Evolutionary conservation across 306 rosid species (phyloP).

Genomic region (Malus asiatica): DNA sequence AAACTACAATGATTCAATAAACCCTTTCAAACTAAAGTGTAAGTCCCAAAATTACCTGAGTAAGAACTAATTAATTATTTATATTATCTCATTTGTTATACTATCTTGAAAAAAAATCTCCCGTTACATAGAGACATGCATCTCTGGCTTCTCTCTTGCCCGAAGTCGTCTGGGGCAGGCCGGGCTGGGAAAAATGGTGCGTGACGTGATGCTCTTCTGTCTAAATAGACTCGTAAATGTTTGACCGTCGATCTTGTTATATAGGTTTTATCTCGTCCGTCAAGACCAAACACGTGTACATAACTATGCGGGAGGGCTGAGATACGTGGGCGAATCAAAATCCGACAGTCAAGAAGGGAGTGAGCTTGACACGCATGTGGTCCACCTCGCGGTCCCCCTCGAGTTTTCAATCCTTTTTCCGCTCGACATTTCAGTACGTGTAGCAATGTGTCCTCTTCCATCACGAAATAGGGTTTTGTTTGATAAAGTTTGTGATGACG

Average conservation of each 20-base stretch:
- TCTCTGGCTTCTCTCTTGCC: slow-evolving; percentile 4
- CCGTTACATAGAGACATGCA: neutral
- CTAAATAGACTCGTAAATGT: neutral
- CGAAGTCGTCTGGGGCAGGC: slow-evolving; percentile 1
- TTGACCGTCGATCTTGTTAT: slow-evolving; percentile 8
- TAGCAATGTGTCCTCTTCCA: slow-evolving; percentile 15
- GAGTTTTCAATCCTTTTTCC: neutral
- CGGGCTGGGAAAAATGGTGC: slow-evolving; percentile 1
- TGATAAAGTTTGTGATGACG: neutral
- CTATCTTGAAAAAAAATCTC: too few relatives aligned
- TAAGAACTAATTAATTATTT: too few relatives aligned
- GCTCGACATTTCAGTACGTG: neutral
- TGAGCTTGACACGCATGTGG: slow-evolving; percentile 33
- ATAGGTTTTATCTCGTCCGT: neutral
- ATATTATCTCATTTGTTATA: too few relatives aligned
- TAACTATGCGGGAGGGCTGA: neutral
- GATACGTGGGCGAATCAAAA: slow-evolving; percentile 22
- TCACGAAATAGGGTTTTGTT: neutral
- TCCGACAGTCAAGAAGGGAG: neutral
- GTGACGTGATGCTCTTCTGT: slow-evolving; percentile 7
- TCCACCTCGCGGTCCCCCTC: neutral
- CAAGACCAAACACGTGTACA: slow-evolving; percentile 21
- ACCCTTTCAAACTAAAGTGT: too few relatives aligned
- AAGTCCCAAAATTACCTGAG: too few relatives aligned
- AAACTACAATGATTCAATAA: too few relatives aligned